phyloP scores from a whole-genome alignment of 257 asterid genomes.

The Solanum dulcamara region DNA sequence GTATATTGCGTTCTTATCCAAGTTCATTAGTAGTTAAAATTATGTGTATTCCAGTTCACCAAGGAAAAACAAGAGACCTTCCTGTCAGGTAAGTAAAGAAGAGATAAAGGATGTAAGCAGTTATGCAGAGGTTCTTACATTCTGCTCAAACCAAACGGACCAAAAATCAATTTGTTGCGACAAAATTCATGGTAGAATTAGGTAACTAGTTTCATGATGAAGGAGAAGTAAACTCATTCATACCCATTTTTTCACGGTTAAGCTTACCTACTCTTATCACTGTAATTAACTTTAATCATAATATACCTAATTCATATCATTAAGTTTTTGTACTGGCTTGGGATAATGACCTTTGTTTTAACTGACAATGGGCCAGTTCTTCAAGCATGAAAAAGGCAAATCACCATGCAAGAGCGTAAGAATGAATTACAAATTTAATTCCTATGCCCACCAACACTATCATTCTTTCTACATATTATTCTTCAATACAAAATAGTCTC shows the following conservation, averaged over 20 bases:
- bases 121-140: not conserved
- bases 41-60: not conserved
- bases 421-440: not conserved
- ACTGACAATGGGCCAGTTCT: not conserved
- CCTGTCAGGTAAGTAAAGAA: not conserved
- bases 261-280: not conserved
- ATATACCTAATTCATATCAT: not conserved
- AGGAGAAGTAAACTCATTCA: not conserved
- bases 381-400: not conserved
- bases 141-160: not conserved
- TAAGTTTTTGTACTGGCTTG: not conserved
- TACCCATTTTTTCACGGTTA: not conserved
- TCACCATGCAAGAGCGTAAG: not conserved
- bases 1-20: not conserved
- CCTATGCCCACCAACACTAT: not conserved
- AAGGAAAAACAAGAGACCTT: not conserved
- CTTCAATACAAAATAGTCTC: not conserved
- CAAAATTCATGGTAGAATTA: not conserved
- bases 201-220: not conserved
- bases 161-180: not conserved
- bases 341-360: not conserved
- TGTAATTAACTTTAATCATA: not conserved
- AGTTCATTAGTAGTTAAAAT: not conserved
- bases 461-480: not conserved
- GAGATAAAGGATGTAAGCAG: not conserved